Percentiles rank a stretch among this genome's conserved stretches.
Evolutionary conservation across 148 eudicot species (phyloP).

Genomic region (Fallopia convolvulus): DNA sequence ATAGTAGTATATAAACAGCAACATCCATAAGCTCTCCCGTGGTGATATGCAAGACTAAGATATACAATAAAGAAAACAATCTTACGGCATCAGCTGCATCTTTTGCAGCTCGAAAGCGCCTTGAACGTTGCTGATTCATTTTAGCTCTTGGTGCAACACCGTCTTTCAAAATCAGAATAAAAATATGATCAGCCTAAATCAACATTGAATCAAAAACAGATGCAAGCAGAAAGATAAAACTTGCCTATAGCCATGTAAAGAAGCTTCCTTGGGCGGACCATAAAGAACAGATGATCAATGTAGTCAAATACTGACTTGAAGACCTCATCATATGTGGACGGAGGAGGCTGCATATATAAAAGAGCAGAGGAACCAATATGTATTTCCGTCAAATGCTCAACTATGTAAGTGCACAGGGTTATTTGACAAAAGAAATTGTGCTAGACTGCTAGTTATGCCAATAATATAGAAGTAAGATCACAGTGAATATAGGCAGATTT

Average conservation of each 20-base stretch:
- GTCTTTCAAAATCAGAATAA: conserved; percentile 36
- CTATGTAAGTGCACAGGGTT: neutral
- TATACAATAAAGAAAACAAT: neutral
- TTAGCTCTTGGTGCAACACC: conserved; percentile 99
- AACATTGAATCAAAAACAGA: neutral
- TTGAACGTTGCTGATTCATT: conserved; percentile 97
- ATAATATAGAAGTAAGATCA: neutral
- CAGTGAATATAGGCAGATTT: neutral
- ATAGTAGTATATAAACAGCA: neutral
- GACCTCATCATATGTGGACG: conserved; percentile 82
- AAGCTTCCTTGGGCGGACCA: conserved; percentile 94
- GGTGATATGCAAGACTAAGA: neutral
- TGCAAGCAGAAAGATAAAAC: conserved; percentile 2
- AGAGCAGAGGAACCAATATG: neutral
- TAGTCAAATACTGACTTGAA: conserved; percentile 84
- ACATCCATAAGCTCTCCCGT: neutral
- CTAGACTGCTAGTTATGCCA: neutral
- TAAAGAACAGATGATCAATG: conserved; percentile 77
- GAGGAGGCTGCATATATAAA: conserved; percentile 67
- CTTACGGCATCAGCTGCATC: conserved; percentile 97
- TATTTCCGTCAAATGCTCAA: neutral
- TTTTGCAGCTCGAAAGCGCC: conserved; percentile 98
- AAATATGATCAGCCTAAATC: conserved; percentile 7
- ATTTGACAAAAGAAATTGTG: neutral
- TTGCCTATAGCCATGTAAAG: conserved; percentile 96